Evolutionary conservation across 1,284 basidiomycete species (phyloP), one percentile per base, ranked within the genome.

Genomic region (Moniliophthora roreri): DNA sequence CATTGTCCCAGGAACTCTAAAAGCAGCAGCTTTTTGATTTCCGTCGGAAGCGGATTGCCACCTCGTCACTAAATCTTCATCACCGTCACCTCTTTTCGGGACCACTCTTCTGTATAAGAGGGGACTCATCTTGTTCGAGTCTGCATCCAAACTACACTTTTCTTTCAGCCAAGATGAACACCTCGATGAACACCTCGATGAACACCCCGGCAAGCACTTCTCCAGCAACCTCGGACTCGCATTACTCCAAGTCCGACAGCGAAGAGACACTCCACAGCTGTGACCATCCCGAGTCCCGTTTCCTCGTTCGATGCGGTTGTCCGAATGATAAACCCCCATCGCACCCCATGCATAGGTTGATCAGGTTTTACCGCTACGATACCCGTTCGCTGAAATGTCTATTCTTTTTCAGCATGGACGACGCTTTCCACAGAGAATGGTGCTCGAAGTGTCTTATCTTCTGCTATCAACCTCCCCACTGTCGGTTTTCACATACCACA

Each of bases 341-440:
- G 39, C 65, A 70, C 48, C 64, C 66, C 11, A 62, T 69, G 60
- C 55, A 63, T 50, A 36, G n/a, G n/a, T n/a, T n/a, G n/a, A n/a
- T n/a, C n/a, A n/a, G n/a, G n/a, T n/a, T n/a, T n/a, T n/a, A n/a
- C n/a, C n/a, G n/a, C n/a, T n/a, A n/a, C n/a, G n/a, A n/a, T n/a
- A n/a, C n/a, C n/a, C n/a, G n/a, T n/a, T n/a, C n/a, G n/a, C n/a
- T n/a, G n/a, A n/a, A n/a, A n/a, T n/a, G n/a, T n/a, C n/a, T n/a
- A n/a, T n/a, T n/a, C n/a, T n/a, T n/a, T n/a, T n/a, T n/a, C n/a
- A n/a, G 38, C 18, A 62, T 64, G 58, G 64, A 70, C 51, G 70
- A 71, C 55, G 69, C 69, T 26, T 67, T 67, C 50, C 70, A 71
- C 53, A 59, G 64, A 36, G 53, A 60, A 38, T 72, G 69, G 69